These are phyloP conservation scores for Alliaria petiolata DNA, from an alignment of 345 rosid genomes.

Conservation along the genomic window DNA sequence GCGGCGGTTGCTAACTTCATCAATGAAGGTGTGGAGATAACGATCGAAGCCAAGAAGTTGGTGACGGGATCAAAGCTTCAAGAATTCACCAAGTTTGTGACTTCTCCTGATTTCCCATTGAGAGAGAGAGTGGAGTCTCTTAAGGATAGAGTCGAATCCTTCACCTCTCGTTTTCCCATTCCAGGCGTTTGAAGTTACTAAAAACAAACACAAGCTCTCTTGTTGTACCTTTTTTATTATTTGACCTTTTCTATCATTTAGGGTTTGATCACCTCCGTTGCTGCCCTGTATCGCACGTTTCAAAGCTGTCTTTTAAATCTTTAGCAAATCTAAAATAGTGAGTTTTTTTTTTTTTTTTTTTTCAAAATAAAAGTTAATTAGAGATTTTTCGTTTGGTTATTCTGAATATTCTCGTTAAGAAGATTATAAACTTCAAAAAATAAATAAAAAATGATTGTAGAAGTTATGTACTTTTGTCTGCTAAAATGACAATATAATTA, in stretches of 20 bases:
- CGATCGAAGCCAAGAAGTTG: slow-evolving; percentile 54
- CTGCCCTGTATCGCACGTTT: slow-evolving; percentile 14
- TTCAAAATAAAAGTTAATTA: background rate
- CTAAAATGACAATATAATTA: background rate
- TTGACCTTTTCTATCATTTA: background rate
- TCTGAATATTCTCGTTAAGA: background rate
- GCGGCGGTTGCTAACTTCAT: slow-evolving; percentile 61
- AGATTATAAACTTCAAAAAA: background rate
- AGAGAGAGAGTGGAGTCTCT: slow-evolving; percentile 49
- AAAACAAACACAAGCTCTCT: slow-evolving; percentile 5
- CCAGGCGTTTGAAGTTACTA: slow-evolving; percentile 50
- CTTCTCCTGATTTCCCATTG: slow-evolving; percentile 56
- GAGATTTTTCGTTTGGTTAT: background rate
- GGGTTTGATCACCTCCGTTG: background rate
- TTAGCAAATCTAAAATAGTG: background rate
- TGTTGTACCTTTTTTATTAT: background rate
- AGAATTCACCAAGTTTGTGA: slow-evolving; percentile 67
- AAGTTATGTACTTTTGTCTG: background rate
- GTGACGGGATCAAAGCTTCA: slow-evolving; percentile 69
- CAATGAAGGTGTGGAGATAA: slow-evolving; percentile 77
- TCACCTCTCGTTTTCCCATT: slow-evolving; percentile 68
- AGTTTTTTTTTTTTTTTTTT: background rate
- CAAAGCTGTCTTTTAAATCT: background rate
- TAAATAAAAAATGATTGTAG: background rate
- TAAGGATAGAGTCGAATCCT: slow-evolving; percentile 57